phyloP scores from a whole-genome alignment of 768 basidiomycete species.

The Galerina sulciceps region DNA sequence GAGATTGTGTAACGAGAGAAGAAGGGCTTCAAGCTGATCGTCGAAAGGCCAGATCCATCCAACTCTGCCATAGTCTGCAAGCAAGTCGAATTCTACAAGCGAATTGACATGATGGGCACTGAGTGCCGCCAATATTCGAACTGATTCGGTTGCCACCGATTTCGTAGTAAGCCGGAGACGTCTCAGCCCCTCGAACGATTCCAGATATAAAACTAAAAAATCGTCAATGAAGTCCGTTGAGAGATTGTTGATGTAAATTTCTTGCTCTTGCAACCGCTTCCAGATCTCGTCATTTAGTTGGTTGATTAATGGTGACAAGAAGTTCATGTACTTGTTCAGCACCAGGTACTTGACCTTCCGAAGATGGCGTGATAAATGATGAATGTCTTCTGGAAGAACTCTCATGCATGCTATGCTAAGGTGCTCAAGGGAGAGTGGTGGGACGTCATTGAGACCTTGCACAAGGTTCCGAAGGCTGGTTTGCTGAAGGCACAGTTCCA shows the following conservation, averaged over 20 bases:
- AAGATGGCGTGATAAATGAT: neutral
- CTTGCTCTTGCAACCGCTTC: neutral
- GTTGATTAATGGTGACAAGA: neutral
- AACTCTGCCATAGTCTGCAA: neutral
- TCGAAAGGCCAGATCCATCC: constrained; percentile 1
- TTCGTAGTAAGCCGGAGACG: neutral
- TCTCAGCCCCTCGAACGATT: neutral
- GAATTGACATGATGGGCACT: neutral
- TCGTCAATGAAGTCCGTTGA: neutral
- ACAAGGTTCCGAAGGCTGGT: neutral
- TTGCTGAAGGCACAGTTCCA: neutral
- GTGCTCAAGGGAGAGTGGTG: neutral
- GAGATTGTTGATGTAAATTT: neutral
- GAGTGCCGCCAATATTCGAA: neutral
- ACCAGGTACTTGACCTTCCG: neutral
- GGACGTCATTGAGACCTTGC: neutral
- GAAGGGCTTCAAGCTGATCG: neutral
- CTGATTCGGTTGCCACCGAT: neutral
- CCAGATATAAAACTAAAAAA: neutral
- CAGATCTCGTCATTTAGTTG: neutral
- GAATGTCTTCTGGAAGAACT: neutral
- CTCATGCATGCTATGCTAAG: neutral
- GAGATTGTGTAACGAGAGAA: neutral
- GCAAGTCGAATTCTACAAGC: neutral
- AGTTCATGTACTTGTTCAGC: neutral